Evolutionary conservation across 805 yeast species (phyloP).

Genomic region (Kuraishia molischiana): DNA sequence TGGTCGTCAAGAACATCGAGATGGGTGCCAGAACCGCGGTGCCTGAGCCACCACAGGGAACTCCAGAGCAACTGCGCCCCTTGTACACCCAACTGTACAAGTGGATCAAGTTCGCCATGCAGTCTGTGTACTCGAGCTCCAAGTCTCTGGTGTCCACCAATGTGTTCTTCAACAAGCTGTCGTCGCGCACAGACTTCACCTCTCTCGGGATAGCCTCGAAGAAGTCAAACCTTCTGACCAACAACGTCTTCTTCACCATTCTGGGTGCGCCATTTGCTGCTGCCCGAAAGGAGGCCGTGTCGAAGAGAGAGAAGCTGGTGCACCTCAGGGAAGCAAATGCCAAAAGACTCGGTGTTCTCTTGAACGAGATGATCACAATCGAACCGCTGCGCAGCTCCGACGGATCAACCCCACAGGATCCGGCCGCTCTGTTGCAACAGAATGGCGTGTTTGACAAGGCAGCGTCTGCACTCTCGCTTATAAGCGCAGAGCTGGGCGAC

Average conservation of each 20-base stretch:
- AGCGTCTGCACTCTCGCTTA: too few species aligned
- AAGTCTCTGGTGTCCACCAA: conserved; percentile 6
- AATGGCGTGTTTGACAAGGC: not conserved
- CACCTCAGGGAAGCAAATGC: conserved; percentile 20
- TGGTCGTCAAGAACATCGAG: conserved; percentile 10
- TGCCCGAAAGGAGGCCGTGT: conserved; percentile 17
- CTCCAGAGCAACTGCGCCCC: conserved; percentile 8
- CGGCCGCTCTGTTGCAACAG: not conserved
- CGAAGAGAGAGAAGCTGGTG: conserved; percentile 12
- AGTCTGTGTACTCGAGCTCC: conserved; percentile 8
- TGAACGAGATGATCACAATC: conserved; percentile 21
- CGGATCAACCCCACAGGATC: not conserved
- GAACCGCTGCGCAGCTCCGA: not conserved
- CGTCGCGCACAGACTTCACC: not conserved
- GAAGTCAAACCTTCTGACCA: conserved; percentile 10
- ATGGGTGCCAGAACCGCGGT: conserved; percentile 9
- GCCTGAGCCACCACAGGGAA: conserved; percentile 11
- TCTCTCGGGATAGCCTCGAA: conserved; percentile 1
- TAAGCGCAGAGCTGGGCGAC: not conserved
- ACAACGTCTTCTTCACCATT: conserved; percentile 17
- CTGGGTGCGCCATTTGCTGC: conserved; percentile 27
- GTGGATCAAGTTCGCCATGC: conserved; percentile 8
- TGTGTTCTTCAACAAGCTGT: conserved; percentile 1
- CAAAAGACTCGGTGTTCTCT: conserved; percentile 23
- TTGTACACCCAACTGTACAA: conserved; percentile 6